Base-by-base conservation (phyloP, 805 yeast genomes). In the Wickerhamomyces rabaulensis region DNA sequence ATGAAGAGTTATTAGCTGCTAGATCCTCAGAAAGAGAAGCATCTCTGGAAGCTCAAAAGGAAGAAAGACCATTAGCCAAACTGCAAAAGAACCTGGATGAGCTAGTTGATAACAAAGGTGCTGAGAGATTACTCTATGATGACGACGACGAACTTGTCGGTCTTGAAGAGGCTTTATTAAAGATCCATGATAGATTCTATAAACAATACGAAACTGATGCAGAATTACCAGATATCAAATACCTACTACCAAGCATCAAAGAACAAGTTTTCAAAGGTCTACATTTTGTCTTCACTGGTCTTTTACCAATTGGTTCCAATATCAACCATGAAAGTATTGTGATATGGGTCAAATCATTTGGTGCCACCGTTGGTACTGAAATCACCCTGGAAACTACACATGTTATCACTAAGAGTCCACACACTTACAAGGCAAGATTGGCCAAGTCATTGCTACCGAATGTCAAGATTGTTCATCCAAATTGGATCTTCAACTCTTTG, bases 291-390 rank as follows among this genome's bases (percentile, higher is more conserved):
- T 84, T 94, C 54, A 85, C 96, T 4, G 97, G 98, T 0, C 74
- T 92, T n/a, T 75, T 94, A 20, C 97, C 97, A 1, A 61, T 88
- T n/a, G 94, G 94, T 1, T 73, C 82, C 12, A 76, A 80, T 45
- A 67, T 87, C 16, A 82, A 84, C 44, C 68, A 74, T 29, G 94
- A 95, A 4, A 96, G 89, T 61, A 87, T 94, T 39, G 97, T 91
- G 2, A 79, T 84, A 20, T 92, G 98, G 97, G 87, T 92, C 12
- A 77, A 78, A 42, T 87, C 91, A 45, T 92, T 92, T 72, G 99
- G 99, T 1, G 97, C 96, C 0, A 72, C 72, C 2, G 90, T 92
- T 8, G 84, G 84, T 1, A 71, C 81, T 4, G 90, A 87, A 47
- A 82, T 86, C 21, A 73, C 77, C 40, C 78, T 80, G 16, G 69